Evolutionary conservation across 805 yeast species (phyloP).

Genomic region (Pichia scutulata): DNA sequence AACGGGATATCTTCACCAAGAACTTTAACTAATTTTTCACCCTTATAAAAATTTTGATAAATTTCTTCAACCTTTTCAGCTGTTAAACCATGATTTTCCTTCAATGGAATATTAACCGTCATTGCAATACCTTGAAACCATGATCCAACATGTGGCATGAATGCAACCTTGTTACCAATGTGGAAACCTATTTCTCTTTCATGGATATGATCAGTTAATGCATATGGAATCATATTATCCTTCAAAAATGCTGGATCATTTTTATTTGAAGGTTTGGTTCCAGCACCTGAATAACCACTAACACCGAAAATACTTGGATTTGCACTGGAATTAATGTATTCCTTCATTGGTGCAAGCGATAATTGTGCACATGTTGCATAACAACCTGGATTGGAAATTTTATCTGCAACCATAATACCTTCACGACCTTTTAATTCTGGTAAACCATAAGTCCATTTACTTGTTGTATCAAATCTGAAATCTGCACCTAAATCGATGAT

Average conservation of each 20-base stretch:
- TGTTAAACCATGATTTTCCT: conserved; percentile 45
- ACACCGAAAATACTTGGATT: conserved; percentile 88
- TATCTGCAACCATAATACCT: conserved; percentile 59
- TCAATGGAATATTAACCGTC: conserved; percentile 85
- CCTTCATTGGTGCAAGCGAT: conserved; percentile 80
- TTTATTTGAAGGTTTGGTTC: conserved; percentile 96
- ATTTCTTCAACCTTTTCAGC: conserved; percentile 77
- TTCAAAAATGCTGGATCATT: conserved; percentile 70
- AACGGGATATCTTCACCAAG: conserved; percentile 92
- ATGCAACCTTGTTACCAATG: conserved; percentile 73
- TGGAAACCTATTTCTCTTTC: conserved; percentile 86
- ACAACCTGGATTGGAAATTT: conserved; percentile 96
- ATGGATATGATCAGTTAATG: conserved; percentile 94
- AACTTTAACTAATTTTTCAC: conserved; percentile 77
- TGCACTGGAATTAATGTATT: conserved; percentile 45
- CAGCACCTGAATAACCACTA: conserved; percentile 98
- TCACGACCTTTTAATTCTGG: conserved; percentile 81
- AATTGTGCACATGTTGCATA: conserved; percentile 98
- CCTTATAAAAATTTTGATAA: conserved; percentile 81
- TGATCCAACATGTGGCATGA: conserved; percentile 95
- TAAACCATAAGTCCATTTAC: conserved; percentile 89
- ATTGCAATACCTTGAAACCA: conserved; percentile 99
- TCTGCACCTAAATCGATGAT: conserved; percentile 94
- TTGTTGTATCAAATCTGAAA: conserved; percentile 83
- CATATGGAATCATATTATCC: conserved; percentile 88